These are phyloP conservation scores for Herpetospermum pedunculosum DNA, from an alignment of 306 rosid species.

Conservation along the genomic window DNA sequence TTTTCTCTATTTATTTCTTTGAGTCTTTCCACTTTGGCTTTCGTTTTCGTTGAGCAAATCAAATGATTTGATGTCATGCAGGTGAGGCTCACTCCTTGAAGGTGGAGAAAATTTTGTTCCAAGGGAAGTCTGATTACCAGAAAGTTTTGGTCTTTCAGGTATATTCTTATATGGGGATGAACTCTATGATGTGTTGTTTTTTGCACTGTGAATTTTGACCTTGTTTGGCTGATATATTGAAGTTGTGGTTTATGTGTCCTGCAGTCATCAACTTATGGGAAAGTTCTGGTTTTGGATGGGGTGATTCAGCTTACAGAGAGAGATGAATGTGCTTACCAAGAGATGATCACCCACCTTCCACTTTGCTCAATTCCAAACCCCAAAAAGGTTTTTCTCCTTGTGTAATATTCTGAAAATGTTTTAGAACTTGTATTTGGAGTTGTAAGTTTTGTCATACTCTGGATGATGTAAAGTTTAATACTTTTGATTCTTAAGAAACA, in stretches of 20 bases:
- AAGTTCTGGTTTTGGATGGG: slow-evolving; percentile 93
- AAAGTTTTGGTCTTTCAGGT: slow-evolving; percentile 94
- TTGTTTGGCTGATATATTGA: neutral
- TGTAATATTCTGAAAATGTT: neutral
- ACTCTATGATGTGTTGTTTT: neutral
- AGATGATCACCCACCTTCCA: slow-evolving; percentile 95
- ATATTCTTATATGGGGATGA: slow-evolving; percentile 1
- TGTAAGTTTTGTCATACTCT: neutral
- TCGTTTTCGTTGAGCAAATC: neutral
- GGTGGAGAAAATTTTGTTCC: slow-evolving; percentile 74
- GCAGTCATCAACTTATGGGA: slow-evolving; percentile 92
- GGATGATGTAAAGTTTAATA: neutral
- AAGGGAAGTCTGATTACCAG: slow-evolving; percentile 91
- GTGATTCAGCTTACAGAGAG: slow-evolving; percentile 98
- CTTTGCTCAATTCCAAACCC: slow-evolving; percentile 91
- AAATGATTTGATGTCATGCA: slow-evolving; percentile 13
- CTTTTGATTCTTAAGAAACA: neutral
- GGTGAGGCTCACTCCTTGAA: slow-evolving; percentile 99
- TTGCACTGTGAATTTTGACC: neutral
- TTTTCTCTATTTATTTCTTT: neutral
- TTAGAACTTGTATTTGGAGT: neutral
- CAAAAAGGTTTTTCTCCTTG: slow-evolving; percentile 39
- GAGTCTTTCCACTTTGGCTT: neutral
- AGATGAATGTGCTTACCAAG: slow-evolving; percentile 99
- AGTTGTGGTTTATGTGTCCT: slow-evolving; percentile 9